Base-by-base conservation (phyloP, 2,329 filamentous ascomycete species). In the Didymella keratinophila region DNA sequence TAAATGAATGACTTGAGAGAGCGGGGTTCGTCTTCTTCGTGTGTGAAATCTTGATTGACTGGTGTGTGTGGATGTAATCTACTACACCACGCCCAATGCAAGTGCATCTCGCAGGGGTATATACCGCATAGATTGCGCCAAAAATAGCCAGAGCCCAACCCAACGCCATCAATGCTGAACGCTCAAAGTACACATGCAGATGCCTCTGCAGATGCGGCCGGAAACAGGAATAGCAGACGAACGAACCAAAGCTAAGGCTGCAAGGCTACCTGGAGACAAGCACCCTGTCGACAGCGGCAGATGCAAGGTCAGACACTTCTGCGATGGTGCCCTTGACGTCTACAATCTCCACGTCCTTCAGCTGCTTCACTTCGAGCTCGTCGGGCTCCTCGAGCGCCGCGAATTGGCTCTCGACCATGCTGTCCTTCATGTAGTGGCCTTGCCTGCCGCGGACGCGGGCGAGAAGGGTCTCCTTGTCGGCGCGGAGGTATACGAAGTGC, bases 361-460 rank as follows among this genome's bases (percentile, higher is more conserved):
- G 68, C 50, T 68, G 70, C 59, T 74, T 81, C 63, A 84, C 81
- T 72, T 93, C 90, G 54, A 91, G 86, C 44, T 79, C 78, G 50
- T 83, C 83, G 0, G 95, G 95, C 62, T 89, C 87, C 79, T 99
- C 94, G n/a, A 99, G 84, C 51, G 88, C 89, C 62, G 89, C 86
- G 66, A 98, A 90, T 76, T 99, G 95, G 78, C 92, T 96, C 71
- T 90, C 88, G 9, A 99, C 93, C 94, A 99, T 98, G 70, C 87
- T 86, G 67, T 92, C 90, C 70, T 95, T 94, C 93, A 99, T 97
- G 79, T 95, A 99, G 76, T 99, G 95, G 51, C 88, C 88, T 78
- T 93, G 80, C 66, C 95, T 86, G 37, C 84, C 82, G 32, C 84
- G 83, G 9, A 98, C 93, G 9, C 95, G 87, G 68, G 89, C 80